Evolutionary conservation across 2,329 filamentous ascomycete genomes (phyloP).

Genomic region (Graphilbum ipis-grandicollis): DNA sequence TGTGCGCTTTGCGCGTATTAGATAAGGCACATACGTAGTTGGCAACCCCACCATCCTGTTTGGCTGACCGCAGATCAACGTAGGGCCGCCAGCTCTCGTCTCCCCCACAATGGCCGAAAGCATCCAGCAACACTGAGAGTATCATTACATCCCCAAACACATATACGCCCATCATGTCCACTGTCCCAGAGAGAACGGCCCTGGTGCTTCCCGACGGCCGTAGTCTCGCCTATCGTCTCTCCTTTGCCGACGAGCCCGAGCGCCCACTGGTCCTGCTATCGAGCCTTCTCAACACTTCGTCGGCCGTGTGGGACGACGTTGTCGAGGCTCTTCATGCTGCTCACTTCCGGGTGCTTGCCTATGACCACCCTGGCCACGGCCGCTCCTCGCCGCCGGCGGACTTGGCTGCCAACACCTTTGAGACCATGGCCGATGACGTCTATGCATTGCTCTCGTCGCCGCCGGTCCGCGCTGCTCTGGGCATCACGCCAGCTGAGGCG

Average conservation of each 20-base stretch:
- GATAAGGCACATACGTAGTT: too few species aligned
- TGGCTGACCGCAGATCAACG: too few species aligned
- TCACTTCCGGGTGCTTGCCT: conserved; percentile 22
- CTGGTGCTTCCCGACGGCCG: conserved; percentile 4
- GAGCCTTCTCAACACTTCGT: conserved; percentile 20
- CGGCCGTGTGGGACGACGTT: conserved; percentile 21
- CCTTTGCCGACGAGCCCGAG: background rate
- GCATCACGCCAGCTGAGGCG: background rate
- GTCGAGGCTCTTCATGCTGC: conserved; percentile 15
- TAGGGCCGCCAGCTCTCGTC: too few species aligned
- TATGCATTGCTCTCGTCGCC: conserved; percentile 13
- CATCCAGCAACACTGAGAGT: too few species aligned
- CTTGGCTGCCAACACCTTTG: conserved; percentile 19
- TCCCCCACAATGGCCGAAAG: too few species aligned
- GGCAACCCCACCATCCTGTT: too few species aligned
- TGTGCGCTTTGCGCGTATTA: too few species aligned
- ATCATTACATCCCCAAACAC: too few species aligned
- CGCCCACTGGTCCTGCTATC: conserved; percentile 20
- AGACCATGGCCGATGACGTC: conserved; percentile 21
- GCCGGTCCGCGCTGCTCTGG: conserved; percentile 8
- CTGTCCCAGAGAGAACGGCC: too few species aligned
- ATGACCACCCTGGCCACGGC: conserved; percentile 26
- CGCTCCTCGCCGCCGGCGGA: conserved; percentile 17
- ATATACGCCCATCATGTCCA: too few species aligned
- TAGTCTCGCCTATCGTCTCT: conserved; percentile 2